A percentile compares a stretch with the other conserved stretches of the same genome.
These are phyloP conservation scores for Neurospora terricola DNA, from an alignment of 495 filamentous ascomycete species.

Conservation along the genomic window DNA sequence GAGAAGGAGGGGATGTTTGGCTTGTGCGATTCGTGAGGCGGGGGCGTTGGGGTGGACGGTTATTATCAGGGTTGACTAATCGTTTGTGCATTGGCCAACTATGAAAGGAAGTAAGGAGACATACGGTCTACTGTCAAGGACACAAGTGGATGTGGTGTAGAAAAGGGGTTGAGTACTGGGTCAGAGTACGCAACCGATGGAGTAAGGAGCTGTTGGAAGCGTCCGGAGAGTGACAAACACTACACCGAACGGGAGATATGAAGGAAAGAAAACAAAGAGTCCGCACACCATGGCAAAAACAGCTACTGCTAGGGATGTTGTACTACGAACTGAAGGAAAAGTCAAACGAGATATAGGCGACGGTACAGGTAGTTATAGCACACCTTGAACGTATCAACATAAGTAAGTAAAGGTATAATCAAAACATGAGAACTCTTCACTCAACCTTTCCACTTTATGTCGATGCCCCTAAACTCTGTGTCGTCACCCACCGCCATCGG, in stretches of 20 bases:
- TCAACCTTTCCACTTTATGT: background rate
- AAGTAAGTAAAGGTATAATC: background rate
- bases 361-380: background rate
- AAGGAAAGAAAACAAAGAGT: background rate
- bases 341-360: background rate
- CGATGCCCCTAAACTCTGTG: no score
- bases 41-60: conserved; percentile 55
- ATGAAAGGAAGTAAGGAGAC: background rate
- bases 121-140: background rate
- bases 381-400: background rate
- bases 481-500: no score
- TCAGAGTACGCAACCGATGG: background rate
- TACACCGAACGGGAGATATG: background rate
- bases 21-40: conserved; percentile 62
- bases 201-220: background rate
- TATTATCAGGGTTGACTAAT: conserved; percentile 49
- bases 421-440: background rate
- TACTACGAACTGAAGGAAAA: background rate
- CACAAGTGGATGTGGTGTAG: background rate
- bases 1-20: conserved; percentile 51
- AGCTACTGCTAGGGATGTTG: background rate
- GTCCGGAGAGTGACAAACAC: background rate
- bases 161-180: background rate
- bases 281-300: background rate
- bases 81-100: background rate